These are phyloP conservation scores for Cutaneotrichosporon sp. DNA, from an alignment of 1,284 basidiomycete species.

Conservation along the genomic window DNA sequence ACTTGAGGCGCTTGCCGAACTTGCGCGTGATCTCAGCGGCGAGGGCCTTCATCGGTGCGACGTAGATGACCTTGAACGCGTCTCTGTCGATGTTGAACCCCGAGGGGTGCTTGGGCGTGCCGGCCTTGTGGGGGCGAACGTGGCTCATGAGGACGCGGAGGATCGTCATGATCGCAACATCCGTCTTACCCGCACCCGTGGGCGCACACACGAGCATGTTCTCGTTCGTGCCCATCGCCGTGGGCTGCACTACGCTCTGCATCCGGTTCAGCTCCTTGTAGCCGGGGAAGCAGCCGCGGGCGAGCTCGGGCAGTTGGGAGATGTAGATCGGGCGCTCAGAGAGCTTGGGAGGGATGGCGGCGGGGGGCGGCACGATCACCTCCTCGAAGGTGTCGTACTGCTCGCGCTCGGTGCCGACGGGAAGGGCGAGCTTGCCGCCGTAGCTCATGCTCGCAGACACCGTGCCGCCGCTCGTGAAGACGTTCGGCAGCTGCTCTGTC, in stretches of 20 bases:
- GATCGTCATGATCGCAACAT: slow-evolving; percentile 94
- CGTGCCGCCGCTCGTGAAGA: slow-evolving; percentile 73
- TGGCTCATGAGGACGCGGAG: slow-evolving; percentile 83
- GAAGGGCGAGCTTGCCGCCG: slow-evolving; percentile 76
- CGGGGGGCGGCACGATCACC: slow-evolving; percentile 85
- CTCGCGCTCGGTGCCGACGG: slow-evolving; percentile 74
- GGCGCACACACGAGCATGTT: slow-evolving; percentile 97
- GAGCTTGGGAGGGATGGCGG: slow-evolving; percentile 70
- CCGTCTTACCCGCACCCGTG: slow-evolving; percentile 99
- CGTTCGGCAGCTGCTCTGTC: slow-evolving; percentile 69
- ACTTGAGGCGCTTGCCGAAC: slow-evolving; percentile 82
- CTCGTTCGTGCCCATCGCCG: slow-evolving; percentile 91
- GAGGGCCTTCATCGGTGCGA: slow-evolving; percentile 98
- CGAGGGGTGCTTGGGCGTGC: slow-evolving; percentile 49
- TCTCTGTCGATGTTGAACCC: slow-evolving; percentile 65
- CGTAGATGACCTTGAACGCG: slow-evolving; percentile 96
- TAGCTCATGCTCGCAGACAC: slow-evolving; percentile 67
- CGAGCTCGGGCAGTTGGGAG: slow-evolving; percentile 73
- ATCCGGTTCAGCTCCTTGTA: slow-evolving; percentile 89
- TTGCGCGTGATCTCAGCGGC: slow-evolving; percentile 96
- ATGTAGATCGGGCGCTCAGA: slow-evolving; percentile 76
- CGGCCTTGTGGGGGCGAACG: slow-evolving; percentile 33
- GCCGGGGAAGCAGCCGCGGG: slow-evolving; percentile 86
- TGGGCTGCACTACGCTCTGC: slow-evolving; percentile 92
- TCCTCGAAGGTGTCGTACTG: slow-evolving; percentile 61